phyloP scores from a whole-genome alignment of 345 rosid species.

The Syzygium aqueum region DNA sequence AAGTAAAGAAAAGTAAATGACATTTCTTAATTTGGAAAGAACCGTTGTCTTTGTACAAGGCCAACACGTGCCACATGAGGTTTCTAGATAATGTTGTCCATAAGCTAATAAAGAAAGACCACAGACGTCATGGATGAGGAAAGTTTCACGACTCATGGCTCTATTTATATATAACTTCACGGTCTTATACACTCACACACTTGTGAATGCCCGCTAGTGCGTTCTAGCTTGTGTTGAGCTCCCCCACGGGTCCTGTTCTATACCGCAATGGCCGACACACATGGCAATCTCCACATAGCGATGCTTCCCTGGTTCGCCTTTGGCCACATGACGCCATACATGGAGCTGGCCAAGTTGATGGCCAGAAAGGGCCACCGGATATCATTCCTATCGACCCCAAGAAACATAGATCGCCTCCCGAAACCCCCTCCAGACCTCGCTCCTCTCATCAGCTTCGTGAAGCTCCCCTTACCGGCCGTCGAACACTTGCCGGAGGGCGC shows the following conservation, averaged over 20 bases:
- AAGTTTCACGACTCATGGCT: not conserved
- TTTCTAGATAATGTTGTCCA: not conserved
- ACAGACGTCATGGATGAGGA: not conserved
- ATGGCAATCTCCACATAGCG: not conserved
- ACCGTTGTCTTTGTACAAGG: not conserved
- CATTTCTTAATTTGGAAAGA: not conserved
- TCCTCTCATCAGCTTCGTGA: slow-evolving; percentile 2
- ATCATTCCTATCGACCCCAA: slow-evolving; percentile 6
- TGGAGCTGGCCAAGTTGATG: slow-evolving; percentile 14
- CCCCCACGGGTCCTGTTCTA: not conserved
- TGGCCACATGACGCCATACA: slow-evolving; percentile 22
- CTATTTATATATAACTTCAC: not conserved
- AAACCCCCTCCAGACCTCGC: slow-evolving; percentile 5
- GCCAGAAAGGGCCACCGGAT: slow-evolving; percentile 12
- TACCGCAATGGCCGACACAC: not conserved
- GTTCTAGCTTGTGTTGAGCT: not conserved
- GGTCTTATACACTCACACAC: not conserved
- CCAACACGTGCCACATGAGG: accelerated
- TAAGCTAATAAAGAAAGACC: not conserved
- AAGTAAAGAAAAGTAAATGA: not conserved
- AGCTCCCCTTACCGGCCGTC: slow-evolving; percentile 12
- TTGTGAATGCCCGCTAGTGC: not conserved
- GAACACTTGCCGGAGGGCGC: slow-evolving; percentile 10
- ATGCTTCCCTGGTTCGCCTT: slow-evolving; percentile 22
- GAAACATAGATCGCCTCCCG: slow-evolving; percentile 19